Base-by-base conservation (phyloP, 2,329 filamentous ascomycete species). In the Diaporthe amygdali region DNA sequence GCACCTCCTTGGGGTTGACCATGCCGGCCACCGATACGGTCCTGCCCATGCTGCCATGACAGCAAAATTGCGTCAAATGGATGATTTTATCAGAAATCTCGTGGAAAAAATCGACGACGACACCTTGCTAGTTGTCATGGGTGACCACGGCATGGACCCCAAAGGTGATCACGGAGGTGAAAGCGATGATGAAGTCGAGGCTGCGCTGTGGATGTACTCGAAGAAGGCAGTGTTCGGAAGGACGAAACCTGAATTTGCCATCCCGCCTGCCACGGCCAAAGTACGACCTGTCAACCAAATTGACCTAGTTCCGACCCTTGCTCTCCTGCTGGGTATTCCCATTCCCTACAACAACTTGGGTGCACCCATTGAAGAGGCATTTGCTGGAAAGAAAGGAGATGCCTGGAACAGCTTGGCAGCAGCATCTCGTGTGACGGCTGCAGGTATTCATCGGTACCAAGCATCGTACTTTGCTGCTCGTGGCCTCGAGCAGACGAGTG, bases 91-190 rank as follows among this genome's bases (percentile, higher is more conserved):
- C 71, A 89, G 91, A 52, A 87, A 92, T 32, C 86, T 98, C 68
- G 91, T 93, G 3, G 85, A 88, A 0, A 84, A 85, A 4, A 84
- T 99, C 22, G 96, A 97, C 76, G 93, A 98, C 67, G 85, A 94
- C 69, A 99, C 96, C 0, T 85, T 99, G 27, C 85, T 99, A 44
- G 91, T 99, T 25, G 93, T 99, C 17, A 97, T 99, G 94, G 96
- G 96, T n/a, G 96, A 99, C 79, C 96, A 99, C 79, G 96, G 96
- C 14, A 99, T 99, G 96, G 96, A 99, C 81, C 86, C 89, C 72
- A 98, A 99, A 83, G 96, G 96, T 22, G 96, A 99, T 75, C 96
- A 99, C 78, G 96, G 96, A n/a, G 96, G 96, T 68, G 96, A 99
- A 84, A 98, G 96, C 39, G 94, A 98, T 76, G 95, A 98, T 74